phyloP scores from a whole-genome alignment of 331 rosid species.

The Malus hybrid region DNA sequence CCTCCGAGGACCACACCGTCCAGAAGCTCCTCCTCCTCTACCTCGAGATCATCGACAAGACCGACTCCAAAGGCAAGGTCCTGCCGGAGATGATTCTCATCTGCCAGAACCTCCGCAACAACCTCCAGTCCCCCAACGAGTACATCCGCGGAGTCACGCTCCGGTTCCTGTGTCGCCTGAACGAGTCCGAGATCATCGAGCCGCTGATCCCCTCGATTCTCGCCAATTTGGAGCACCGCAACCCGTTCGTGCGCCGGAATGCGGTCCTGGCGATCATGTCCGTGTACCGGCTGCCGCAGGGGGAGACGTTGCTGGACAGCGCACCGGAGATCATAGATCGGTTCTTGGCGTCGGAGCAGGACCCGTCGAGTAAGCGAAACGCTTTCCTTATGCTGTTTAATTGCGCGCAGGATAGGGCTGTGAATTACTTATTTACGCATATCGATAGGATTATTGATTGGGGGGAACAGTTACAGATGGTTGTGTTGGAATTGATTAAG shows the following conservation, averaged over 20 bases:
- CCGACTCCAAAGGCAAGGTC: conserved; percentile 77
- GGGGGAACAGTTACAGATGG: conserved; percentile 91
- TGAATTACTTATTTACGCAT: conserved; percentile 48
- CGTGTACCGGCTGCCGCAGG: conserved; percentile 72
- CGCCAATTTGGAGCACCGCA: conserved; percentile 77
- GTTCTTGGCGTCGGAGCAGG: conserved; percentile 72
- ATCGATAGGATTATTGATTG: conserved; percentile 70
- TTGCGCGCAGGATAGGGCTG: conserved; percentile 87
- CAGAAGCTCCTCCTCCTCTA: conserved; percentile 94
- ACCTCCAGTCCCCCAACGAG: conserved; percentile 84
- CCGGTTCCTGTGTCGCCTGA: conserved; percentile 86
- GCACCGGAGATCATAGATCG: conserved; percentile 92
- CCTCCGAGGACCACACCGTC: conserved; percentile 92
- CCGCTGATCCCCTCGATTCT: conserved; percentile 82
- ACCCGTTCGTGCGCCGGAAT: conserved; percentile 74
- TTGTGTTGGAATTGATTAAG: conserved; percentile 77
- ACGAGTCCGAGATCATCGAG: conserved; percentile 86
- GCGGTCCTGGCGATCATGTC: conserved; percentile 90
- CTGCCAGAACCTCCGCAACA: conserved; percentile 90
- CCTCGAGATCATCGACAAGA: conserved; percentile 86
- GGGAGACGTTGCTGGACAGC: conserved; percentile 64
- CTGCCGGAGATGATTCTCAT: conserved; percentile 96
- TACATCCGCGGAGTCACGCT: conserved; percentile 89
- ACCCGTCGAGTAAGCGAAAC: conserved; percentile 70
- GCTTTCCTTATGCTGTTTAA: conserved; percentile 92